Evolutionary conservation across 805 yeast species (phyloP).

Genomic region (Scheffersomyces amazonensis): DNA sequence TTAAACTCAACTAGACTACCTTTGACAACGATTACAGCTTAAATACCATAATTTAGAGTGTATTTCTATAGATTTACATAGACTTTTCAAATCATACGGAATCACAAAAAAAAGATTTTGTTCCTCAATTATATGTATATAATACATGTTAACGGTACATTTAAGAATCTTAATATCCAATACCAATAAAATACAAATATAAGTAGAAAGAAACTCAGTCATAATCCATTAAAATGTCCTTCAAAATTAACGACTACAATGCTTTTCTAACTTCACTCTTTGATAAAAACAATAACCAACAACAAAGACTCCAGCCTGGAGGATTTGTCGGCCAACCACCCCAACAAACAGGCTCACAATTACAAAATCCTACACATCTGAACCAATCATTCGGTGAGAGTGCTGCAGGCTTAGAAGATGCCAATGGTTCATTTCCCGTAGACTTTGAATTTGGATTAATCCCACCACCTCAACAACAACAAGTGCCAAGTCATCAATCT

Average conservation of each 20-base stretch:
- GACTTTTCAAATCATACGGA: no score
- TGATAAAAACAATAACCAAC: conserved; percentile 14
- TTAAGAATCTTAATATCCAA: no score
- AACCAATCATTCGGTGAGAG: neutral
- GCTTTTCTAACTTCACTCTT: conserved; percentile 22
- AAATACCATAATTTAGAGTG: no score
- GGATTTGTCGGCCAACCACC: neutral
- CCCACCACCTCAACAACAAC: conserved; percentile 1
- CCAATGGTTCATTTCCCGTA: conserved; percentile 12
- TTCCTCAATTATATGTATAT: no score
- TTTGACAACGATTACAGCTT: no score
- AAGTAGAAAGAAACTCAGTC: no score
- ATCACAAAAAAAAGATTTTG: no score
- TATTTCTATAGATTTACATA: no score
- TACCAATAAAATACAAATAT: no score
- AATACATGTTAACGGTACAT: no score
- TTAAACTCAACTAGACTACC: no score
- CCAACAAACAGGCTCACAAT: neutral
- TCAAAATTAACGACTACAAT: conserved; percentile 25
- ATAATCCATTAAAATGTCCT: no score
- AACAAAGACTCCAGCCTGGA: conserved; percentile 3
- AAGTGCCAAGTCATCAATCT: neutral
- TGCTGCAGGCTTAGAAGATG: neutral
- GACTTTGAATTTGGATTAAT: conserved; percentile 20
- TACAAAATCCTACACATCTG: conserved; percentile 1